phyloP scores from a whole-genome alignment of 257 asterid genomes.

The Misopates orontium region DNA sequence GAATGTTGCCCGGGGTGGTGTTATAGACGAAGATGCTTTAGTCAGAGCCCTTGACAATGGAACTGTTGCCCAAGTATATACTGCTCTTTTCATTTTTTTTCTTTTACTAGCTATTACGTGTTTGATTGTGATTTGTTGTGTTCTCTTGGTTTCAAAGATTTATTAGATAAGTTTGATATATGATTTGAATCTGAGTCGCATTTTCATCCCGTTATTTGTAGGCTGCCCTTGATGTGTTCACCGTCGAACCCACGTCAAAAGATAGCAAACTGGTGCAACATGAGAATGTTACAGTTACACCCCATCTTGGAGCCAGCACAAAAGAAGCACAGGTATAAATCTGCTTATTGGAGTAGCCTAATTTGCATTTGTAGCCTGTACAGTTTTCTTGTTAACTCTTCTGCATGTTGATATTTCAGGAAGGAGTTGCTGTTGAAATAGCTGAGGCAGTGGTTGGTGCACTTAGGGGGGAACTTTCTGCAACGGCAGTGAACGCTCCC shows the following conservation, averaged over 20 bases:
- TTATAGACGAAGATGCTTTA: slow-evolving; percentile 93
- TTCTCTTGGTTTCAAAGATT: background rate
- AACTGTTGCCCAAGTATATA: slow-evolving; percentile 83
- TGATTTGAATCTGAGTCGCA: slow-evolving; percentile 15
- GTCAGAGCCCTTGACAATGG: slow-evolving; percentile 87
- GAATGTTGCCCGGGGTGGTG: slow-evolving; percentile 95
- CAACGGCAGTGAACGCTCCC: slow-evolving; percentile 98
- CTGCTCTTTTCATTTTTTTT: background rate
- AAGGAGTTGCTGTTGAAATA: slow-evolving; percentile 97
- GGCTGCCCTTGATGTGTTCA: slow-evolving; percentile 98
- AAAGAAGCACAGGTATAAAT: slow-evolving; percentile 90
- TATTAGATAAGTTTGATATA: background rate
- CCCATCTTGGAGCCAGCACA: slow-evolving; percentile 99
- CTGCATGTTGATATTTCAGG: slow-evolving; percentile 43
- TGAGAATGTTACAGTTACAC: slow-evolving; percentile 87
- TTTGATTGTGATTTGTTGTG: background rate
- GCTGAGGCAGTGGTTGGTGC: slow-evolving; percentile 99
- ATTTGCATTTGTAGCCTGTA: background rate
- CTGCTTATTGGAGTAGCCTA: slow-evolving; percentile 7
- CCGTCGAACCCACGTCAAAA: slow-evolving; percentile 79
- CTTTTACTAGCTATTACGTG: background rate
- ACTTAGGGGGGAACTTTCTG: slow-evolving; percentile 87
- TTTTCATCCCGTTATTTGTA: slow-evolving; percentile 32
- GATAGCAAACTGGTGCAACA: slow-evolving; percentile 87
- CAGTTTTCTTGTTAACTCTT: background rate